Percentiles rank a stretch among this genome's conserved stretches.
phyloP scores from a whole-genome alignment of 1,284 basidiomycete genomes.

The Ceratobasidium papillatum region DNA sequence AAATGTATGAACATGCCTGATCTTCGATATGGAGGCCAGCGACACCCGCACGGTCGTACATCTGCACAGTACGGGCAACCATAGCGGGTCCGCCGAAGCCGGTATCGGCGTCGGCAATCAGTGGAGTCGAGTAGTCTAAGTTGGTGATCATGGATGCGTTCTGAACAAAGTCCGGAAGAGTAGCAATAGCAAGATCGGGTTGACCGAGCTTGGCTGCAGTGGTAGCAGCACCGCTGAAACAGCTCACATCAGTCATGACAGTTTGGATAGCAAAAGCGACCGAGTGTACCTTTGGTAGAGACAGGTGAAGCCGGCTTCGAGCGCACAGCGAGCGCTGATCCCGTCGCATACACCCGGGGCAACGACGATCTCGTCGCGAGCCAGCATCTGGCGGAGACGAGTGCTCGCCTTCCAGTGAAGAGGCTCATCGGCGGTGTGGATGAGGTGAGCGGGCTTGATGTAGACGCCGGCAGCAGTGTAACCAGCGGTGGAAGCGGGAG shows the following conservation, averaged over 20 bases:
- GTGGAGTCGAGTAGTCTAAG: constrained; percentile 52
- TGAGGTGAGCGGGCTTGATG: constrained; percentile 29
- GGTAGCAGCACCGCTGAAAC: constrained; percentile 71
- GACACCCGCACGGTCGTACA: constrained; percentile 75
- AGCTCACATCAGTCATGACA: not conserved
- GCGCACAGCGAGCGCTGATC: constrained; percentile 73
- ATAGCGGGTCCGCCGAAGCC: constrained; percentile 83
- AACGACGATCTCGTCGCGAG: constrained; percentile 78
- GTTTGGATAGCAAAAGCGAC: not conserved
- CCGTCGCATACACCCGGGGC: constrained; percentile 73
- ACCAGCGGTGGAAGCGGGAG: not conserved
- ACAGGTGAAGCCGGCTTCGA: constrained; percentile 79
- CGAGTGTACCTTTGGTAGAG: constrained; percentile 67
- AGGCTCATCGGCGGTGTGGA: constrained; percentile 50
- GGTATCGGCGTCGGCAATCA: constrained; percentile 85
- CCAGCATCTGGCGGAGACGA: constrained; percentile 77
- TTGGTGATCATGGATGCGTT: constrained; percentile 72
- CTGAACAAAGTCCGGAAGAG: constrained; percentile 76
- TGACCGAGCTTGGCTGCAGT: constrained; percentile 78
- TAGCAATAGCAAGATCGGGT: constrained; percentile 81
- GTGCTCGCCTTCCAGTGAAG: constrained; percentile 73
- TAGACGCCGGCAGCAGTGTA: not conserved
- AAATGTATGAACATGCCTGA: constrained; percentile 61
- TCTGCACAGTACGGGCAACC: constrained; percentile 77
- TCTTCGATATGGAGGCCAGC: constrained; percentile 84